Conservation (phyloP, 305 asterid genomes). For the Solanum chacoense region DNA sequence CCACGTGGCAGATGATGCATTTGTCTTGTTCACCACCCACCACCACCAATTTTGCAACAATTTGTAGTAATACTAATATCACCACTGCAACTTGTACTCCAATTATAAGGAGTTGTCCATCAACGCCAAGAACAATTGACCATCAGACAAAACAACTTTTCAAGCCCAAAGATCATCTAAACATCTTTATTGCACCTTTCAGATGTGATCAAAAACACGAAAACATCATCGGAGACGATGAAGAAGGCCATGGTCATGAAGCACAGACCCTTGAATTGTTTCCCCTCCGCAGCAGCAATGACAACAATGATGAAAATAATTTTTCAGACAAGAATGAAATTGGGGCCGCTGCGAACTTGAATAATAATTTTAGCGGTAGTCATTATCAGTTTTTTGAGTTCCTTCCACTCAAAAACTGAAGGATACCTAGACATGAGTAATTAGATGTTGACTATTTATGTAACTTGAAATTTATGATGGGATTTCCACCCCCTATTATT, state of each 20-base stretch:
- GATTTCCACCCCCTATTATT: not conserved
- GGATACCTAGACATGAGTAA: not conserved
- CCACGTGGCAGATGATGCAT: constrained; percentile 73
- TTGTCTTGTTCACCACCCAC: constrained; percentile 32
- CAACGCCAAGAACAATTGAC: constrained; percentile 4
- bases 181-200: constrained; percentile 26
- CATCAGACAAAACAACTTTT: constrained; percentile 3
- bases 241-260: not conserved
- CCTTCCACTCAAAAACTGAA: constrained; percentile 57
- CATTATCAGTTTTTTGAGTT: constrained; percentile 62
- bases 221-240: not conserved
- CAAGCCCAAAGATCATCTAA: constrained; percentile 10
- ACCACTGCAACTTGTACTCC: constrained; percentile 6
- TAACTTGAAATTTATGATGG: not conserved
- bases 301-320: not conserved
- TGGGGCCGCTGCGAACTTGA: not conserved
- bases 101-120: not conserved
- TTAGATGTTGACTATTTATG: not conserved
- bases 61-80: not conserved
- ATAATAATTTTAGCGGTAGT: not conserved
- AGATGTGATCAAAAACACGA: not conserved
- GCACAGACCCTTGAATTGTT: constrained; percentile 71
- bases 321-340: constrained; percentile 13
- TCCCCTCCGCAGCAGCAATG: constrained; percentile 37
- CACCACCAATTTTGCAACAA: constrained; percentile 11